Percentiles rank a stretch among this genome's conserved stretches.
phyloP scores from a whole-genome alignment of 2,329 filamentous ascomycete genomes.

The Fusarium burgessii region DNA sequence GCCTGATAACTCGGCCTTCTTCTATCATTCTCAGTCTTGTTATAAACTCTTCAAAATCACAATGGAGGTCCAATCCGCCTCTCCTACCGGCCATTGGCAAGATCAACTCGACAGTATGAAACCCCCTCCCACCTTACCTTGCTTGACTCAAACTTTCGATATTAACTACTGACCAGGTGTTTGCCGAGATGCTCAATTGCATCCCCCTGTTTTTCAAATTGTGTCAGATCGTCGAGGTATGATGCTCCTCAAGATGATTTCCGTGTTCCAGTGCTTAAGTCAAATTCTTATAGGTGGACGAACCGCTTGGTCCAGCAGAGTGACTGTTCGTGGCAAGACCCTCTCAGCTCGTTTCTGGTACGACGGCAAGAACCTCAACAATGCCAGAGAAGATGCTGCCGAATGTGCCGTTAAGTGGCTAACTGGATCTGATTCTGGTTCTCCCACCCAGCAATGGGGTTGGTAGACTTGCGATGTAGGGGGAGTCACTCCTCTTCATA shows the following conservation, averaged over 20 bases:
- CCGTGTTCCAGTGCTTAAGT: neutral
- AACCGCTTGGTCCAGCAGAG: conserved; percentile 89
- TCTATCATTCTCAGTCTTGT: neutral
- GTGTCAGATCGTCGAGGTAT: conserved; percentile 81
- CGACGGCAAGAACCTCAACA: conserved; percentile 87
- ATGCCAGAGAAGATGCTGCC: conserved; percentile 91
- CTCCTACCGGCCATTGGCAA: conserved; percentile 60
- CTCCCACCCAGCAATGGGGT: conserved; percentile 43
- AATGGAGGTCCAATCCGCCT: conserved; percentile 43
- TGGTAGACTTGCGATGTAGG: conserved; percentile 28
- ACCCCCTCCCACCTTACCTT: neutral
- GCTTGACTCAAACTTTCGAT: neutral
- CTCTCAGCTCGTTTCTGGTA: conserved; percentile 89
- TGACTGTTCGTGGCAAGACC: conserved; percentile 74
- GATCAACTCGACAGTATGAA: conserved; percentile 67
- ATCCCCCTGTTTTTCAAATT: conserved; percentile 73
- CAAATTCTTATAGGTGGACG: conserved; percentile 73
- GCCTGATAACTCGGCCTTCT: neutral
- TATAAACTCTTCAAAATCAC: neutral
- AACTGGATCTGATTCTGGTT: conserved; percentile 50
- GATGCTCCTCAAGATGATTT: conserved; percentile 20
- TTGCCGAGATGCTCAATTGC: conserved; percentile 66
- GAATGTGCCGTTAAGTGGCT: conserved; percentile 78
- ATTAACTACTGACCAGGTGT: conserved; percentile 58
- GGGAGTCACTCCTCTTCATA: conserved; percentile 12